Evolutionary conservation across 116 monocot genomes (phyloP).

Genomic region (Trichopus zeylanicus): DNA sequence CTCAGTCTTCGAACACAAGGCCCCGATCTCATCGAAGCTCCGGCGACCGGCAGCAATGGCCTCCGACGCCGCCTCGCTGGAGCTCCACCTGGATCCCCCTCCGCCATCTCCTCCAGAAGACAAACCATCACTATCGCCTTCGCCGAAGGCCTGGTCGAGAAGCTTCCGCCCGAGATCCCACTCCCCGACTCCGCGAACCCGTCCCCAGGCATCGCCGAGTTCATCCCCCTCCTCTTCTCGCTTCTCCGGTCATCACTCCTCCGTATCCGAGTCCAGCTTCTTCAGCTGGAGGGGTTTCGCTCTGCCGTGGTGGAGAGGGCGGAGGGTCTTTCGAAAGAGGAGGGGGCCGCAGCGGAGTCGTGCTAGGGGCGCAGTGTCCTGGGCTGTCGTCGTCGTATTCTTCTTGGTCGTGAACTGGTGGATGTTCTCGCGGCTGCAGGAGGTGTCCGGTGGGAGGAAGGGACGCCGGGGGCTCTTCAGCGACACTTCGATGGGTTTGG

Average conservation of each 20-base stretch:
- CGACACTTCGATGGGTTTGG: not conserved
- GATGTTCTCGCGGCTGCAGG: slow-evolving; percentile 49
- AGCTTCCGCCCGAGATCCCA: not conserved
- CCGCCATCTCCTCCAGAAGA: not conserved
- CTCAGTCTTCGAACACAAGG: no score
- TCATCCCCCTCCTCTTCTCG: not conserved
- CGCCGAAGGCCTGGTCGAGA: not conserved
- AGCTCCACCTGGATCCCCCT: not conserved
- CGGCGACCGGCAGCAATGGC: not conserved
- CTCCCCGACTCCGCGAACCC: not conserved
- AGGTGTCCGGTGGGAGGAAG: not conserved
- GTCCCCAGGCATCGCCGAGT: not conserved
- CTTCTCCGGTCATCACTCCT: not conserved
- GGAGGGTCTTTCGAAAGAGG: not conserved
- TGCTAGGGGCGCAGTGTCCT: slow-evolving; percentile 15
- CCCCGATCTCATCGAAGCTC: no score
- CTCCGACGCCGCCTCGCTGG: not conserved
- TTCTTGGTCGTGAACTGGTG: slow-evolving; percentile 58
- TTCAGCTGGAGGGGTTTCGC: not conserved
- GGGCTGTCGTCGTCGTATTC: slow-evolving; percentile 38
- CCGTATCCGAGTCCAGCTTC: not conserved
- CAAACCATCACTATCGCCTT: not conserved
- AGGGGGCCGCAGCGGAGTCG: slow-evolving; percentile 18
- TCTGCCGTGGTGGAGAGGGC: not conserved
- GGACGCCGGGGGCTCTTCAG: not conserved